Percentiles rank a stretch among this genome's conserved stretches.
Conservation (phyloP, 2,329 filamentous ascomycete genomes). For the Aphanoascus verrucosus region DNA sequence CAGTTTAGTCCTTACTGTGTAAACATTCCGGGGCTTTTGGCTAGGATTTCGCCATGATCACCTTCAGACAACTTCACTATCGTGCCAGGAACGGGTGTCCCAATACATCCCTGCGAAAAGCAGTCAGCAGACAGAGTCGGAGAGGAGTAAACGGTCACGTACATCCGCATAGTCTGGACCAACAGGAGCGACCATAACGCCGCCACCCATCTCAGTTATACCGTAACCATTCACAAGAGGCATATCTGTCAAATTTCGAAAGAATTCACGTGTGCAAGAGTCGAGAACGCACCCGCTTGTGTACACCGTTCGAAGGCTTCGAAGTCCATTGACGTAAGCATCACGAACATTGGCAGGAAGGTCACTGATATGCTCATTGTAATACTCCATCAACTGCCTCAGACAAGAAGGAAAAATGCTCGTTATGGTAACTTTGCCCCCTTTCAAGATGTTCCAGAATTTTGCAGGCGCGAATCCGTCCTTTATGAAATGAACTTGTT, state of each 20-base stretch:
- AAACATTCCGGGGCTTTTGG: slow-evolving; percentile 10
- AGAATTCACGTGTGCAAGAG: slow-evolving; percentile 4
- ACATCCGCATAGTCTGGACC: slow-evolving; percentile 3
- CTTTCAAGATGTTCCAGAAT: slow-evolving; percentile 8
- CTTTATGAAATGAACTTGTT: slow-evolving; percentile 2
- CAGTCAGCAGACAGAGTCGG: neutral
- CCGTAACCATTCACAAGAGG: slow-evolving; percentile 5
- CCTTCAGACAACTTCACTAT: slow-evolving; percentile 11
- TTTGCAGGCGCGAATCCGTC: neutral
- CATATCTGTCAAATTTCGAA: neutral
- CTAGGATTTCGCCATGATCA: slow-evolving; percentile 12
- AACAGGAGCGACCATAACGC: neutral
- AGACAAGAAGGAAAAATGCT: neutral
- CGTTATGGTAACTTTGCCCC: neutral
- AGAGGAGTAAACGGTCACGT: neutral
- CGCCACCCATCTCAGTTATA: slow-evolving; percentile 10
- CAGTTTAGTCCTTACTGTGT: slow-evolving; percentile 2
- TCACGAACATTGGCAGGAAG: slow-evolving; percentile 2
- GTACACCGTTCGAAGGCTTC: slow-evolving; percentile 1
- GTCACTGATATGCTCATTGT: slow-evolving; percentile 9
- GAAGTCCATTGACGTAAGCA: slow-evolving; percentile 7
- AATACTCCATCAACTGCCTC: slow-evolving; percentile 12
- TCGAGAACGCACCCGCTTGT: slow-evolving; percentile 3
- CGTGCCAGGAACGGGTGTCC: slow-evolving; percentile 3
- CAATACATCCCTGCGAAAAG: slow-evolving; percentile 10